Conservation (phyloP, 345 rosid species). For the Populus alba region DNA sequence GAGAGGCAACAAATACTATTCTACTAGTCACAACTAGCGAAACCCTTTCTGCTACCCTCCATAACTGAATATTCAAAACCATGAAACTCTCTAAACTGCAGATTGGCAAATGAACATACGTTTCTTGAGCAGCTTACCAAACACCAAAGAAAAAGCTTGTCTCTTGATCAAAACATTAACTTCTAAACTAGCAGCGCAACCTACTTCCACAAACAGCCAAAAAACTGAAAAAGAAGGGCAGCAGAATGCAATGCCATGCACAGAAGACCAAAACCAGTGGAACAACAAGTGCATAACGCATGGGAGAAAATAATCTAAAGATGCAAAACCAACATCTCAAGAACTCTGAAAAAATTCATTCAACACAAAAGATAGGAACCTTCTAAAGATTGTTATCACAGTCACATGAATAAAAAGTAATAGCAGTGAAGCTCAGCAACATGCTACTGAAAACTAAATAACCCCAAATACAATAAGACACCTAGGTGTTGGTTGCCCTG, state of each 20-base stretch:
- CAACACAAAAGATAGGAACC: not conserved
- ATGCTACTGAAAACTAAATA: not conserved
- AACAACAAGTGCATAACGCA: not conserved
- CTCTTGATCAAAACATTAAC: not conserved
- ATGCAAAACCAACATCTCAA: not conserved
- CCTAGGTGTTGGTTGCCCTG: constrained; percentile 64
- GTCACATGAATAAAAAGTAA: not conserved
- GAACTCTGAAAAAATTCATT: constrained; percentile 1
- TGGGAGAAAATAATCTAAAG: not conserved
- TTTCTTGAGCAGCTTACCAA: not conserved
- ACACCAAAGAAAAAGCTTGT: not conserved
- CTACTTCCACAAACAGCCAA: not conserved
- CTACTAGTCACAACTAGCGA: not conserved
- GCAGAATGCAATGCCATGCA: not conserved
- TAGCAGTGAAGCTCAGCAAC: not conserved
- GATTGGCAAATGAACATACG: not conserved
- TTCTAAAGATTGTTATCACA: not conserved
- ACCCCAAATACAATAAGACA: not conserved
- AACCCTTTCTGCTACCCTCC: not conserved
- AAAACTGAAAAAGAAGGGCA: not conserved
- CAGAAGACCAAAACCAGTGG: not conserved
- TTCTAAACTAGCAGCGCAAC: not conserved
- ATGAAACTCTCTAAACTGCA: not conserved
- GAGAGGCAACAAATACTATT: not conserved
- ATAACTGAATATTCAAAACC: not conserved